phyloP scores from a whole-genome alignment of 768 basidiomycete genomes.

The Kwoniella sp. region DNA sequence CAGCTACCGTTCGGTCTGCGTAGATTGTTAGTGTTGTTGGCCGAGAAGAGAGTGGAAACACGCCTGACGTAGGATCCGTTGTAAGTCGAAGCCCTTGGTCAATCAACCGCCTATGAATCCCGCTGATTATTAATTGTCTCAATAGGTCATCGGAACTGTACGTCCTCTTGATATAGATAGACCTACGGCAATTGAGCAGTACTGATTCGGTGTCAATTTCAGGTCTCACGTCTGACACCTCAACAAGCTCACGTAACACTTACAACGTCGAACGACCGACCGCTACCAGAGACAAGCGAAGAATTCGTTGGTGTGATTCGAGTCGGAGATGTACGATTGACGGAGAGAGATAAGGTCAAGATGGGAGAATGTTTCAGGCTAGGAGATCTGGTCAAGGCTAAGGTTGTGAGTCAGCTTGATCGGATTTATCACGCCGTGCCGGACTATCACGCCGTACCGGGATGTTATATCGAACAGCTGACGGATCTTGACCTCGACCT shows the following conservation, averaged over 20 bases:
- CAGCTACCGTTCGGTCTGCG: constrained; percentile 13
- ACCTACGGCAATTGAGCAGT: too few relatives aligned
- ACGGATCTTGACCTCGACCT: neutral
- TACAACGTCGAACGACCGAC: constrained; percentile 49
- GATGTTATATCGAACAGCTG: neutral
- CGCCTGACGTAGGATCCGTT: constrained; percentile 50
- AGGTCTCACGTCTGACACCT: constrained; percentile 54
- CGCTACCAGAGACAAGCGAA: constrained; percentile 52
- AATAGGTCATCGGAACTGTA: constrained; percentile 52
- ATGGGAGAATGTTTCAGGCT: constrained; percentile 56
- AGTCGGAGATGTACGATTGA: constrained; percentile 54
- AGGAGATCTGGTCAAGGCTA: constrained; percentile 55
- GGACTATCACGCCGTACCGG: too few relatives aligned
- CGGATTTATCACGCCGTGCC: too few relatives aligned
- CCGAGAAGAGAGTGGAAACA: constrained; percentile 41
- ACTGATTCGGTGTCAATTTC: neutral
- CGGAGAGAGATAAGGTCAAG: constrained; percentile 51
- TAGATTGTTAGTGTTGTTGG: constrained; percentile 48
- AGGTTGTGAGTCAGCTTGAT: constrained; percentile 45
- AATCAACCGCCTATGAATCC: too few relatives aligned
- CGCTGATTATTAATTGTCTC: neutral
- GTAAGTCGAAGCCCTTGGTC: constrained; percentile 25
- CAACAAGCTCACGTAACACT: constrained; percentile 53
- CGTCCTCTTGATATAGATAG: too few relatives aligned
- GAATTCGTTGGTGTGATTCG: constrained; percentile 55